Base-by-base conservation (phyloP, 495 filamentous ascomycete species). In the Aspergillus cavernicola region DNA sequence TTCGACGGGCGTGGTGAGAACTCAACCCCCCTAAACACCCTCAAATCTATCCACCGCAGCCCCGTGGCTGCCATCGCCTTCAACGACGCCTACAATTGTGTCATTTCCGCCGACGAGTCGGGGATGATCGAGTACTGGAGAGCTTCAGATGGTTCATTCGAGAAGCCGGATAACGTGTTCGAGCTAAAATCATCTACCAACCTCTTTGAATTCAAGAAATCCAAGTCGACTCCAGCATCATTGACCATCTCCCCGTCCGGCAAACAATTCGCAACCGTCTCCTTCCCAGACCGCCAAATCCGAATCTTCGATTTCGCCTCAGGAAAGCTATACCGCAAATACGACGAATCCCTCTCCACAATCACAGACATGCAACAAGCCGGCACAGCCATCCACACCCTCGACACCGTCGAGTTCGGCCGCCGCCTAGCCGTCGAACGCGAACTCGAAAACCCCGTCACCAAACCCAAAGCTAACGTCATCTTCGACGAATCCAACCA, bases 51-150 rank as follows among this genome's bases (percentile, higher is more conserved):
- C 15, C 93, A 99, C 63, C 79, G 87, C 55, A 86, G 75, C 29
- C 80, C 88, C 1, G 87, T 97, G 12, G 81, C 85, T 6, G 74
- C 92, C 19, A 88, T 99, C 75, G 85, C 87, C 2, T 97, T 87
- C 73, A 99, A 97, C 68, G 83, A 90, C 67, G 75, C 78, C 12
- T 96, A 84, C 61, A 87, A 97, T 64, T 97, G 93, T 58, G 90
- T 92, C 0, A 67, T 97, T 6, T 97, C 92, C 6, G 85, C 82
- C 1, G 95, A 97, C 59, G 86, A 95, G 57, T 80, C 82, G 29
- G 92, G 93, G 10, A 97, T 97, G 95, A 63, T 99, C 13, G 93
- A 99, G 66, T 99, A 99, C 66, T 99, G 93, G 93, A 75, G 79
- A 43, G 90, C 93, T 2, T 65, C 67, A 19, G 82, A 81, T 52